Percentiles rank a stretch among this genome's conserved stretches.
Conservation (phyloP, 1,139 yeast genomes). For the Meyerozyma guilliermondii region DNA sequence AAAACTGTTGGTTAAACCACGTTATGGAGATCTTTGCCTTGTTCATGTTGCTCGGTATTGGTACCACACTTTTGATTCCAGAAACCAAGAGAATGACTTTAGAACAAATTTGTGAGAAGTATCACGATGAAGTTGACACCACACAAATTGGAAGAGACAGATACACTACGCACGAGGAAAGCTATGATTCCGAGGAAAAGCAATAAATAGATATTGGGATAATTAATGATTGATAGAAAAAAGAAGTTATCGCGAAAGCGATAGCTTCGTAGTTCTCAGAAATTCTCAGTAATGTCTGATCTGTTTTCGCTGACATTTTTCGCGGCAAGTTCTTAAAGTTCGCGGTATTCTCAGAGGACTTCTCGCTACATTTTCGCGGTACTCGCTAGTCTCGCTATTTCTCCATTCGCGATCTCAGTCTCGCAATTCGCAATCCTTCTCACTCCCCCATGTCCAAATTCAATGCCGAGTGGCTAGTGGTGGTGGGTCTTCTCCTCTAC, state of each 20-base stretch:
- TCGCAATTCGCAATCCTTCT: background rate
- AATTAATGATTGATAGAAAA: background rate
- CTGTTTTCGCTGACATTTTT: no score
- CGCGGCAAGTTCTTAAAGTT: no score
- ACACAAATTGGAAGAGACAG: conserved; percentile 36
- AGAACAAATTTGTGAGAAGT: conserved; percentile 72
- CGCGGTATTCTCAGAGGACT: no score
- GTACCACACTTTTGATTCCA: conserved; percentile 64
- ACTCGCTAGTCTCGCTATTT: no score
- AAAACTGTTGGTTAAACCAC: conserved; percentile 79
- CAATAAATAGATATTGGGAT: conserved; percentile 4
- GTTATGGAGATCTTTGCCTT: conserved; percentile 91
- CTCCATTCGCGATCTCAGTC: background rate
- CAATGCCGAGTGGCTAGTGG: conserved; percentile 15
- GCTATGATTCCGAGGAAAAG: conserved; percentile 22
- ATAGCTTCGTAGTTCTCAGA: no score
- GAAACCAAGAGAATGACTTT: conserved; percentile 88
- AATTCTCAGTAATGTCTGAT: no score
- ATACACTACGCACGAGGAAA: conserved; percentile 25
- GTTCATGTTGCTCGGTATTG: conserved; percentile 78
- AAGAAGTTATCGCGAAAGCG: no score
- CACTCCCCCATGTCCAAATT: background rate
- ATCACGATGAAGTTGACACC: conserved; percentile 69
- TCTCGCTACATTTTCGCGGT: no score
- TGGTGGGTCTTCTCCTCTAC: conserved; percentile 11